Evolutionary conservation across 108 stramenopile genomes (phyloP), one percentile per base, ranked within the genome.

Genomic region (Schizochytrium sp.): DNA sequence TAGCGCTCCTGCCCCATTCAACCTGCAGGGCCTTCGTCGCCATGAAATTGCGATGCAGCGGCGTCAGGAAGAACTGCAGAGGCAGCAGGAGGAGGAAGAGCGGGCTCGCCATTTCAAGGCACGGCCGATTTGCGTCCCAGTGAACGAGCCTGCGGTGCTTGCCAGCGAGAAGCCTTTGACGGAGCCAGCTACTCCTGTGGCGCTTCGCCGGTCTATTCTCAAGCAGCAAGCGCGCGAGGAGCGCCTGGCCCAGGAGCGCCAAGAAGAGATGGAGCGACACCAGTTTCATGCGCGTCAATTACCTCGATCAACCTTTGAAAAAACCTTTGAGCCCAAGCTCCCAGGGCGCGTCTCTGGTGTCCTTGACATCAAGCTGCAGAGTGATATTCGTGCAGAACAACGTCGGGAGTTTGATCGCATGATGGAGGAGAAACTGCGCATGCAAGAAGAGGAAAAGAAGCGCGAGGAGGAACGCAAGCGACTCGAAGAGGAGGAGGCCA

Each of bases 71-170:
- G 48, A 83, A 45, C 5, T 83, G 4, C 48, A 23, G 51, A 23
- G 51, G 51, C 76, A 83, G 76, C 48, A 83, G 51, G 48, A 83
- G 28, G 51, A 83, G 76, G 76, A 83, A 18, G 76, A 83, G 51
- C 48, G 51, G 10, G 76, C 76, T 47, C 76, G 76, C 51, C 23
- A 83, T 45, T 83, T 83, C 51, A 83, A 83, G 51, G 76, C 76
- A 12, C 6, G 76, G 48, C 76, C 76, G 6, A 83, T 83, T 1
- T 25, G n/a, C 23, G 51, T 83, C 2, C 6, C 76, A 6, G 19
- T 47, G 51, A 47, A 8, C 23, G 48, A 47, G 76, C 76, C 76
- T 12, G 45, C 12, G 45, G 48, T 53, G 10, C n/a, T 55, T 8
- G 10, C 76, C 6, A 53, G 48, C 23, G 76, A 83, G 0, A 47